phyloP scores from a whole-genome alignment of 1,139 yeast species.

The Magnusiomyces sp. region DNA sequence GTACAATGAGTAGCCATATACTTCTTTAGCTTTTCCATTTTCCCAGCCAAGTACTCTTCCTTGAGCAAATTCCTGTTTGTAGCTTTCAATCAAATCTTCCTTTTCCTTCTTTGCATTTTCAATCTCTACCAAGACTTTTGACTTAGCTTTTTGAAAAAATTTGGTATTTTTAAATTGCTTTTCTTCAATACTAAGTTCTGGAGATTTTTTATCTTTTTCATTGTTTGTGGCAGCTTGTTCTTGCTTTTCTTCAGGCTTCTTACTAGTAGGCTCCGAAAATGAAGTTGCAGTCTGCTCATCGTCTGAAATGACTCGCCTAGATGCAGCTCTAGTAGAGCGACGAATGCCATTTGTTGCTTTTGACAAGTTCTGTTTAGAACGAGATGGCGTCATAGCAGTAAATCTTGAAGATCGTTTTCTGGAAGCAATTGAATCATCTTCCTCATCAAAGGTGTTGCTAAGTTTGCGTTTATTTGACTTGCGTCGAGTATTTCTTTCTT shows the following conservation, averaged over 20 bases:
- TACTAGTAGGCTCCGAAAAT: no score
- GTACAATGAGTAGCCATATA: conserved; percentile 9
- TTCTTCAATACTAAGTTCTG: no score
- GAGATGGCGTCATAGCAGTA: no score
- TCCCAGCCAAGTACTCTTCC: conserved; percentile 15
- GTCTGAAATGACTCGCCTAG: no score
- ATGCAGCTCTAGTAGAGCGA: no score
- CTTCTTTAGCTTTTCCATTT: conserved; percentile 12
- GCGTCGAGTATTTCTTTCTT: neutral
- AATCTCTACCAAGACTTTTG: neutral
- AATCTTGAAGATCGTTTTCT: no score
- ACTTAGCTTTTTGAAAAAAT: neutral
- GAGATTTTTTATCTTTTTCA: no score
- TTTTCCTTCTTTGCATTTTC: conserved; percentile 14
- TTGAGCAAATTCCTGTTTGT: conserved; percentile 10
- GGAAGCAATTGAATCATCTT: conserved; percentile 2
- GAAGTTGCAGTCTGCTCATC: no score
- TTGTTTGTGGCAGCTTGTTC: no score
- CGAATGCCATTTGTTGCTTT: no score
- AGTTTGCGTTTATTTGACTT: neutral
- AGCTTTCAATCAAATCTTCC: conserved; percentile 9
- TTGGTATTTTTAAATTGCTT: neutral
- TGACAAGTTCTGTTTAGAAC: no score
- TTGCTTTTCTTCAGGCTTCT: no score
- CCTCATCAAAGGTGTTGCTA: conserved; percentile 3